Base-by-base conservation (phyloP, 1,284 basidiomycete species). In the Ustilago lituana region DNA sequence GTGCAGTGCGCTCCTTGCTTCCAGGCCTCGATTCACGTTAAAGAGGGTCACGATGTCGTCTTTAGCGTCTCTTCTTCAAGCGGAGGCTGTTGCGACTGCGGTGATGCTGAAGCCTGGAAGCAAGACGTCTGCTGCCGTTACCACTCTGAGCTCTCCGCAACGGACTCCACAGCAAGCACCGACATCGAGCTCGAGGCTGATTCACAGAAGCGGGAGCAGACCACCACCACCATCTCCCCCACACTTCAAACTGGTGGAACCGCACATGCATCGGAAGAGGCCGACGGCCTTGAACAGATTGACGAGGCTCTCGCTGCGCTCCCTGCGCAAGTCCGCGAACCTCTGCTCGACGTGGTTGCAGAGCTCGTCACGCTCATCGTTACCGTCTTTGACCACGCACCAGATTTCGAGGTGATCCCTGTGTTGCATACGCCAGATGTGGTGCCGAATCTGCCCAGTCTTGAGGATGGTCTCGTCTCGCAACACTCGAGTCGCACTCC, bases 331-430 rank as follows among this genome's bases (percentile, higher is more conserved):
- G 85, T 94, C 19, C 86, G 87, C 41, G 87, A 91, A 12, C 87
- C 87, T 39, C 88, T 95, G 85, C 85, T 86, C 55, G 85, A 87
- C 39, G 91, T 91, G 0, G 86, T 94, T 40, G 88, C 86, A 7
- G 90, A 89, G 73, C 89, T 90, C 3, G 83, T 94, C 40, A 91
- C 94, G 78, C 95, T 92, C 79, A 84, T 95, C 38, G 87, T 96
- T 9, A 89, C 92, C 75, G 92, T 91, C 2, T 84, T 96, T 12
- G 91, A 93, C 77, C 89, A 88, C 77, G 92, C 92, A 0, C 92
- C 91, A 0, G 89, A 92, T 49, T 91, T 93, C 26, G 73, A 88
- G 88, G 0, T 83, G 84, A 32, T 86, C 47, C 60, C 37, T 22
- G 50, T 41, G 29, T 53, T 2, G 92, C 93, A 0, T 77, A 84